Base-by-base conservation (phyloP, 148 eudicot species). In the Pharnaceum exiguum region DNA sequence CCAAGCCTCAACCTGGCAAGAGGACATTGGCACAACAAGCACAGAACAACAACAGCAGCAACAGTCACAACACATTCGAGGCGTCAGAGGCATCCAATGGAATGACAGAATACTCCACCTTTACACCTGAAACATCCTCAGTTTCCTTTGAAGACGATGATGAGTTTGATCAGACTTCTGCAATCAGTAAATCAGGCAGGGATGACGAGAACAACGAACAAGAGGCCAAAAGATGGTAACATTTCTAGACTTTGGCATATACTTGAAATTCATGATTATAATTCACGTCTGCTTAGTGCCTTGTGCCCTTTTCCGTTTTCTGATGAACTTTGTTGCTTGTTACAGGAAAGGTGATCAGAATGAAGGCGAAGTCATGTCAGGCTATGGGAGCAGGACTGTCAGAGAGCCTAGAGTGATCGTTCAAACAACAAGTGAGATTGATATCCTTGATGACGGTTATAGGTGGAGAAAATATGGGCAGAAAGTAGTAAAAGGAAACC, bases 401-500 rank as follows among this genome's bases (percentile, higher is more conserved):
- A 73, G 80, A 42, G 90, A 87, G 52, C 90, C 90, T 10, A 77
- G 95, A 69, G 81, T 84, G 8, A 85, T 87, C 12, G 88, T 87
- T 58, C 95, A 87, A 57, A 87, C 95, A 3, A 87, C 85, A 8
- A 87, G 95, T 55, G 90, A 87, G 46, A 84, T 87, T 7, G 95
- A 87, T 55, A 84, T 87, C 17, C 83, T 87, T 17, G 95, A 86
- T 67, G 95, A 86, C 33, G 95, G 95, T 0, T 86, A 64, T 43
- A 62, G 83, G 25, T 87, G 95, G 95, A 81, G 95, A 51, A 87
- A 87, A 59, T 87, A 87, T 24, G 95, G 95, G 5, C 95, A 87
- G 29, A 86, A 86, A 79, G 95, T 86, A 23, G 95, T 86, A 16
- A 86, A 86, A 63, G 95, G 95, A 25, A 87, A 87, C 67, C 90